A percentile compares a stretch with the other conserved stretches of the same genome.
Conservation (phyloP, 164 flowering plant species). For the Pachysandra terminalis region DNA sequence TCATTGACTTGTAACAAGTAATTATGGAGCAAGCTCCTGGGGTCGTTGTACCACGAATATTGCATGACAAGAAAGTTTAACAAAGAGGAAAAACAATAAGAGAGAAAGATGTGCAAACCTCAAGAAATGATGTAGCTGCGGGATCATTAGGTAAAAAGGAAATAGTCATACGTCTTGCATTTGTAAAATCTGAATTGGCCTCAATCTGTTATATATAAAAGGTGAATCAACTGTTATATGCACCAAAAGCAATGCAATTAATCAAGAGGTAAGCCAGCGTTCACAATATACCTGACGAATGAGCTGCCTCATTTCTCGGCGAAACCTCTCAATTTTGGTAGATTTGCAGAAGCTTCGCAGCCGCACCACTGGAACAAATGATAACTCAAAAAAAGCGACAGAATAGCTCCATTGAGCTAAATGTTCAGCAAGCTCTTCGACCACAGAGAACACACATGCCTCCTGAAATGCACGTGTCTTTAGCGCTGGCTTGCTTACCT, state of each 20-base stretch:
- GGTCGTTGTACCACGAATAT: too few relatives aligned
- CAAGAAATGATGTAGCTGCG: constrained; percentile 60
- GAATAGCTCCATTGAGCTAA: constrained; percentile 95
- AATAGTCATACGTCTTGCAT: constrained; percentile 51
- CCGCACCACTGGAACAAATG: constrained; percentile 69
- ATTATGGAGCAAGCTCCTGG: too few relatives aligned
- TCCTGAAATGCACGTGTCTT: constrained; percentile 91
- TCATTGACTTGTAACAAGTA: too few relatives aligned
- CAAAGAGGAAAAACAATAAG: not conserved
- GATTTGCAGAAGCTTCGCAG: constrained; percentile 78
- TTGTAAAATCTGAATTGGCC: constrained; percentile 60
- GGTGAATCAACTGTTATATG: not conserved
- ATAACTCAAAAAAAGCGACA: constrained; percentile 78
- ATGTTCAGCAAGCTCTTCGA: constrained; percentile 89
- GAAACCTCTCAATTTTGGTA: constrained; percentile 80
- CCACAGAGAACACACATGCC: constrained; percentile 79
- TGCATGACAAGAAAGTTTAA: not conserved
- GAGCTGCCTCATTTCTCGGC: constrained; percentile 68
- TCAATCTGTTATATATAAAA: constrained; percentile 51
- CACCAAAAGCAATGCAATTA: not conserved
- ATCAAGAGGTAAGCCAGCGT: not conserved
- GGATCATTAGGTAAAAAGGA: constrained; percentile 77
- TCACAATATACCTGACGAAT: constrained; percentile 59
- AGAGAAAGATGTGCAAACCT: constrained; percentile 48
- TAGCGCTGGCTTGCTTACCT: constrained; percentile 71